phyloP scores from a whole-genome alignment of 495 filamentous ascomycete genomes.

The Clavariopsis aquatica region DNA sequence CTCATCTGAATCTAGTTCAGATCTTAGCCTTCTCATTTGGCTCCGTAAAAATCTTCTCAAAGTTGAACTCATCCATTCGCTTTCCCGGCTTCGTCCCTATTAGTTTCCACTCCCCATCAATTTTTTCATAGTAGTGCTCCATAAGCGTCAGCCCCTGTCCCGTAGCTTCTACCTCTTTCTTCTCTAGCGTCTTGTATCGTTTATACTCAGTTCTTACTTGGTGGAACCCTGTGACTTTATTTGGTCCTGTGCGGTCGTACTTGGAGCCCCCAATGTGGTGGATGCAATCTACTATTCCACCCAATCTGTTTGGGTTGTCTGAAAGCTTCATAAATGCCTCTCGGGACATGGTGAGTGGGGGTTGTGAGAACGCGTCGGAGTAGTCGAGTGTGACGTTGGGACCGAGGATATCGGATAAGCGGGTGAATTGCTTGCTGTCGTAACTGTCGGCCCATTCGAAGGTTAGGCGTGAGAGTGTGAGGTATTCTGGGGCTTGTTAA shows the following conservation, averaged over 20 bases:
- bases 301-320: neutral
- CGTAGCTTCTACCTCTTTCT: slow-evolving; percentile 6
- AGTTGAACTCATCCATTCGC: slow-evolving; percentile 16
- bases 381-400: neutral
- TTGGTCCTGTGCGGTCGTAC: slow-evolving; percentile 5
- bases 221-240: slow-evolving; percentile 4
- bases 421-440: neutral
- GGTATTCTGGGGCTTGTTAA: neutral
- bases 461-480: neutral
- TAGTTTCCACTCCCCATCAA: slow-evolving; percentile 10
- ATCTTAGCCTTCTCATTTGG: slow-evolving; percentile 1
- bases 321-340: neutral
- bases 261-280: slow-evolving; percentile 8
- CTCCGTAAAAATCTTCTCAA: slow-evolving; percentile 8
- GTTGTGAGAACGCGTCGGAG: neutral
- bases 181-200: slow-evolving; percentile 7
- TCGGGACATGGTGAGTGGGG: neutral
- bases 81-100: slow-evolving; percentile 1
- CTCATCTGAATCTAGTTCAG: no score
- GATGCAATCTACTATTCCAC: neutral
- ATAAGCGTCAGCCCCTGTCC: slow-evolving; percentile 9
- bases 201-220: slow-evolving; percentile 12
- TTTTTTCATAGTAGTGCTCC: slow-evolving; percentile 11
- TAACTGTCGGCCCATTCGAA: slow-evolving; percentile 7
- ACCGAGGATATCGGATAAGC: neutral